Evolutionary conservation across 78 protist species (phyloP).

Genomic region (Dictyostelium capitatum): DNA sequence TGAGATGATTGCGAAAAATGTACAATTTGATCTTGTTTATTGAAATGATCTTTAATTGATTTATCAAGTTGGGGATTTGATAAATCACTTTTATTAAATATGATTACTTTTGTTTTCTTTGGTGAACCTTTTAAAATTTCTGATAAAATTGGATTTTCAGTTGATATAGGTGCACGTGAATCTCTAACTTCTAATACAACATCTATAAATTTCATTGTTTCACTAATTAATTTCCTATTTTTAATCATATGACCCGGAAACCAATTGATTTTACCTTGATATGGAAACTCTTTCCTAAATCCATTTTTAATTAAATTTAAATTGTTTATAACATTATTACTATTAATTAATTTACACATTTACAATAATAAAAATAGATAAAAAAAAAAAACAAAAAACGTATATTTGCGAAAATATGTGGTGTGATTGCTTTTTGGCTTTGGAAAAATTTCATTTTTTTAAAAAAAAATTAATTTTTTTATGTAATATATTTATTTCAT

Average conservation of each 20-base stretch:
- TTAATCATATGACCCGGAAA: constrained; percentile 86
- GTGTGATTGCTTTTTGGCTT: no score
- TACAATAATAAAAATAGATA: no score
- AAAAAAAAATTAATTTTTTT: no score
- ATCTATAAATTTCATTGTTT: constrained; percentile 49
- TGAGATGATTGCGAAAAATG: background rate
- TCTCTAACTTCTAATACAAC: constrained; percentile 78
- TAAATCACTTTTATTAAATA: constrained; percentile 76
- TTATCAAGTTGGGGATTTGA: constrained; percentile 13
- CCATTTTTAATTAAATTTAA: no score
- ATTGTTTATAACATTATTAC: background rate
- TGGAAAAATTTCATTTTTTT: no score
- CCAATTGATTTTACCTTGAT: constrained; percentile 75
- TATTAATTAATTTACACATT: no score
- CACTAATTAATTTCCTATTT: constrained; percentile 28
- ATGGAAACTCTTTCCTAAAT: constrained; percentile 18
- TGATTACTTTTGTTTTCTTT: constrained; percentile 31
- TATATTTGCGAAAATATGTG: no score
- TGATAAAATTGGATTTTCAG: constrained; percentile 50
- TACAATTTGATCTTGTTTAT: background rate
- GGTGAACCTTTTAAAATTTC: constrained; percentile 27
- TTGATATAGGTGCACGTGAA: constrained; percentile 74
- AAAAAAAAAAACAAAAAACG: no score
- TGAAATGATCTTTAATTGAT: background rate
- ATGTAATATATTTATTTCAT: no score